A percentile compares a stretch with the other conserved stretches of the same genome.
phyloP scores from a whole-genome alignment of 2,329 filamentous ascomycete genomes.

The Arthrocladium fulminans region DNA sequence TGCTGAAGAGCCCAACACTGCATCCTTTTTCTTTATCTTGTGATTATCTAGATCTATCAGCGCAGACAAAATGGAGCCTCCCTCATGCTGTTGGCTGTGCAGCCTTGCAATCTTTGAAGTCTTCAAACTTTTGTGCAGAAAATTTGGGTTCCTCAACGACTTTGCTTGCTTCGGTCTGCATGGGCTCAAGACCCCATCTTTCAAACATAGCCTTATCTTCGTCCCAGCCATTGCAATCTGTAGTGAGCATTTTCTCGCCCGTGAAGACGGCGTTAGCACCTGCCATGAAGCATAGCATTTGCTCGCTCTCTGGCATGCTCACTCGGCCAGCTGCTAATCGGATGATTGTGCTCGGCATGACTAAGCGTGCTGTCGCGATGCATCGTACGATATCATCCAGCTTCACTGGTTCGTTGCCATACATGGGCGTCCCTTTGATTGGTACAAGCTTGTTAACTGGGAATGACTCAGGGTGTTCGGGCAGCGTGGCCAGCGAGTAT shows the following conservation, averaged over 20 bases:
- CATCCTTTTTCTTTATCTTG: too few species aligned
- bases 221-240: conserved; percentile 83
- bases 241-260: conserved; percentile 91
- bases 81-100: conserved; percentile 2
- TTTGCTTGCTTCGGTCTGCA: conserved; percentile 42
- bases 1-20: too few species aligned
- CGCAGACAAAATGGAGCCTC: too few species aligned
- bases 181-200: conserved; percentile 70
- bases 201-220: conserved; percentile 78
- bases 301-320: conserved; percentile 78
- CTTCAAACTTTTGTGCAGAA: conserved; percentile 18
- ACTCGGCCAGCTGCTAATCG: conserved; percentile 77
- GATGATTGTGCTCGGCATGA: conserved; percentile 80
- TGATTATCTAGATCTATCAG: too few species aligned
- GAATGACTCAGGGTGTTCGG: conserved; percentile 78
- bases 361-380: conserved; percentile 70
- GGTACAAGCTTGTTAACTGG: conserved; percentile 86
- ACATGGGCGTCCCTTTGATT: conserved; percentile 80
- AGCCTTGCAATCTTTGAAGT: background rate
- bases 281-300: conserved; percentile 80
- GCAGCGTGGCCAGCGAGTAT: conserved; percentile 71
- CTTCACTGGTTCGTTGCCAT: conserved; percentile 60
- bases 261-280: conserved; percentile 94
- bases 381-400: conserved; percentile 74
- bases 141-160: conserved; percentile 21